phyloP scores from a whole-genome alignment of 345 rosid species.

The Eucalyptus guilfoylei region DNA sequence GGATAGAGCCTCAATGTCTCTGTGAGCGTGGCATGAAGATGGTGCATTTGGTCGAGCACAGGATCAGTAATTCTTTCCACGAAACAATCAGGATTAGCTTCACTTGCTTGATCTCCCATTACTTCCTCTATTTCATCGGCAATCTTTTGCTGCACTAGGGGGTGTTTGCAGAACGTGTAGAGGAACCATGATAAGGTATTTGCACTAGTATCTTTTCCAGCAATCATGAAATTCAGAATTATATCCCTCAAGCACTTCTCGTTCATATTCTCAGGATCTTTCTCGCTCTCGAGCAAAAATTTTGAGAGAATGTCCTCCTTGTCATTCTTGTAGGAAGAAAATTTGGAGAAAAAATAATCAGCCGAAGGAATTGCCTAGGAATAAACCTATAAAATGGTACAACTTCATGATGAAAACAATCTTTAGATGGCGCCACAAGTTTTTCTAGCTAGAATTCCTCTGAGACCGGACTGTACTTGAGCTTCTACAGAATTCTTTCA shows the following conservation, averaged over 20 bases:
- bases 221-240: constrained; percentile 52
- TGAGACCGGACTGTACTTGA: neutral
- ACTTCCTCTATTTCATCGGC: constrained; percentile 38
- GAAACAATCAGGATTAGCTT: constrained; percentile 18
- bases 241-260: constrained; percentile 59
- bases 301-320: constrained; percentile 65
- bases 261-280: constrained; percentile 44
- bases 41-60: constrained; percentile 53
- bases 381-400: neutral
- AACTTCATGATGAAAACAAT: neutral
- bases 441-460: neutral
- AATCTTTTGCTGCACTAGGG: constrained; percentile 54
- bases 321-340: constrained; percentile 13
- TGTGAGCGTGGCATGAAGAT: constrained; percentile 68
- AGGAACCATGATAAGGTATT: constrained; percentile 61
- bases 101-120: constrained; percentile 1
- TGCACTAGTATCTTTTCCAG: constrained; percentile 68
- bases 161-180: constrained; percentile 67
- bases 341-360: neutral
- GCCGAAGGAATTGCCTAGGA: neutral
- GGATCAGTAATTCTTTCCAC: constrained; percentile 21
- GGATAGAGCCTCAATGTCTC: constrained; percentile 78
- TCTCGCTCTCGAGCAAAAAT: constrained; percentile 44
- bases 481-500: neutral
- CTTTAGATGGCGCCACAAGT: neutral